phyloP scores from a whole-genome alignment of 176 grass and related monocot genomes.

The Cenchrus fungigraminus region DNA sequence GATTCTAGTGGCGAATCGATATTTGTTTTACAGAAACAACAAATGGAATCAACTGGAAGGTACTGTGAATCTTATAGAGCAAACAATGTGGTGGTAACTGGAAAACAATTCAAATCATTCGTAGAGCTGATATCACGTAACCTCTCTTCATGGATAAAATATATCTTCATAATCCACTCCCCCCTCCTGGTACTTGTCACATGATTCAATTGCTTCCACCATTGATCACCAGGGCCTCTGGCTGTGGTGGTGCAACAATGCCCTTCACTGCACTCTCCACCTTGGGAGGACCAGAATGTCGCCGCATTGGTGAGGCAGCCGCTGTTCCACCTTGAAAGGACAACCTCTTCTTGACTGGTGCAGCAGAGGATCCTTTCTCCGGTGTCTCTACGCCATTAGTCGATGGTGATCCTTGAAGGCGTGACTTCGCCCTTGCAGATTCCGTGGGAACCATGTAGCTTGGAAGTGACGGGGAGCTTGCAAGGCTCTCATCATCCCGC shows the following conservation, averaged over 20 bases:
- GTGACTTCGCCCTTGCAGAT: slow-evolving; percentile 82
- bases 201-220: slow-evolving; percentile 41
- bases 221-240: slow-evolving; percentile 41
- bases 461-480: slow-evolving; percentile 64
- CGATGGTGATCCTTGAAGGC: slow-evolving; percentile 55
- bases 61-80: slow-evolving; percentile 34
- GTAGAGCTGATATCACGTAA: slow-evolving; percentile 25
- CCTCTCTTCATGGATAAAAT: slow-evolving; percentile 39
- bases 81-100: slow-evolving; percentile 28
- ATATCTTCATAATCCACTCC: slow-evolving; percentile 43
- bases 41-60: slow-evolving; percentile 50
- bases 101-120: slow-evolving; percentile 41
- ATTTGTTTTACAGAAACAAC: slow-evolving; percentile 56
- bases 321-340: slow-evolving; percentile 67
- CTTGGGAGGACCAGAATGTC: slow-evolving; percentile 89
- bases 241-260: slow-evolving; percentile 3
- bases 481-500: slow-evolving; percentile 73
- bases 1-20: slow-evolving; percentile 38
- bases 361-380: slow-evolving; percentile 58
- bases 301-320: slow-evolving; percentile 53
- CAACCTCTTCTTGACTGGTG: slow-evolving; percentile 74
- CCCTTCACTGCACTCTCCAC: slow-evolving; percentile 60
- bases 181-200: slow-evolving; percentile 3
- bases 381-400: slow-evolving; percentile 53
- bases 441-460: slow-evolving; percentile 94